A percentile compares a stretch with the other conserved stretches of the same genome.
phyloP scores from a whole-genome alignment of 1,139 yeast species.

The Neolecta irregularis region DNA sequence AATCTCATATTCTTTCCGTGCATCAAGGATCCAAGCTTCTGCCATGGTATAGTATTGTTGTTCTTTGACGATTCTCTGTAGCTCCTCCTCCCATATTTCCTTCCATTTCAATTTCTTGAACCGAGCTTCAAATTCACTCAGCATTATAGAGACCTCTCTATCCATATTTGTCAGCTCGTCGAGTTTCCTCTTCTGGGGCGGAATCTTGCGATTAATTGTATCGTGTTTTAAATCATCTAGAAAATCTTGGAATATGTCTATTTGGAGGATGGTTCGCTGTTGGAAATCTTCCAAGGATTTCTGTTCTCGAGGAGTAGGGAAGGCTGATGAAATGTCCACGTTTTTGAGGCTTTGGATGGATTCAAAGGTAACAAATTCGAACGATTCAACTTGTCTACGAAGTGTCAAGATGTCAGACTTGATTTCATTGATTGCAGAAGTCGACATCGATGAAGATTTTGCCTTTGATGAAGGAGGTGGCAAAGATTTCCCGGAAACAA shows the following conservation, averaged over 20 bases:
- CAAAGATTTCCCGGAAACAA: too few species aligned
- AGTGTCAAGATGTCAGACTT: neutral
- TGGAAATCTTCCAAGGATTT: slow-evolving; percentile 2
- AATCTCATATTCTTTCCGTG: too few species aligned
- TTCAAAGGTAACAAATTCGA: neutral
- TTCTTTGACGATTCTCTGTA: slow-evolving; percentile 81
- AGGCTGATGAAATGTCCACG: neutral
- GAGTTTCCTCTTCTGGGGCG: slow-evolving; percentile 62
- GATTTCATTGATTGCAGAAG: neutral
- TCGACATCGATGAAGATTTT: too few species aligned
- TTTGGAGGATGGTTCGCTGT: slow-evolving; percentile 42
- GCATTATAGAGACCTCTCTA: slow-evolving; percentile 36
- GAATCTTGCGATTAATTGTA: slow-evolving; percentile 82
- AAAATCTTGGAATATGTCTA: slow-evolving; percentile 82
- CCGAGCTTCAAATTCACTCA: slow-evolving; percentile 43
- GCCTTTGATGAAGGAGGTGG: too few species aligned
- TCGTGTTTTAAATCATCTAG: slow-evolving; percentile 84
- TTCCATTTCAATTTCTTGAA: slow-evolving; percentile 73
- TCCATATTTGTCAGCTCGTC: slow-evolving; percentile 53
- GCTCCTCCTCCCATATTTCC: slow-evolving; percentile 79
- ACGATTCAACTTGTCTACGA: slow-evolving; percentile 3
- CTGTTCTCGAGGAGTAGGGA: neutral
- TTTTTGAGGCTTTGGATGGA: neutral
- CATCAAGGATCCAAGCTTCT: too few species aligned
- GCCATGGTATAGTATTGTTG: too few species aligned